Percentiles rank a stretch among this genome's conserved stretches.
Evolutionary conservation across 1,284 basidiomycete genomes (phyloP).

Genomic region (Pseudozyma flocculosa): DNA sequence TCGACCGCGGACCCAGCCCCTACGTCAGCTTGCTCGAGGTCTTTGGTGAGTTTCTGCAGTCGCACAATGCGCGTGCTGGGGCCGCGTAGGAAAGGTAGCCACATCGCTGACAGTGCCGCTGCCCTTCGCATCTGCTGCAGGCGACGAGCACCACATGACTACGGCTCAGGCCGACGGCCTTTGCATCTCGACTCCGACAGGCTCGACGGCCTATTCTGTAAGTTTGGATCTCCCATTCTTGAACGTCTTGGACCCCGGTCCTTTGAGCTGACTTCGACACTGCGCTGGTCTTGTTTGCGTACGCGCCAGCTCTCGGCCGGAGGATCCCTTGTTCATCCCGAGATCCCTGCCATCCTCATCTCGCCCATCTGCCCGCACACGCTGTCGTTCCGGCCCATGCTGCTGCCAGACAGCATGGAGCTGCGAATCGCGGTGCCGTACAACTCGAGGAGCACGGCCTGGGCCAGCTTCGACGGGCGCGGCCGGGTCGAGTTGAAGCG

Average conservation of each 20-base stretch:
- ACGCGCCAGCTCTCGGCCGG: constrained; percentile 87
- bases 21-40: constrained; percentile 94
- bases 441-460: constrained; percentile 95
- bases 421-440: constrained; percentile 96
- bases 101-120: too few relatives aligned
- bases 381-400: constrained; percentile 95
- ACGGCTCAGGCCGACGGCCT: constrained; percentile 98
- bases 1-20: constrained; percentile 95
- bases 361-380: constrained; percentile 99
- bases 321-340: constrained; percentile 94
- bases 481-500: constrained; percentile 79
- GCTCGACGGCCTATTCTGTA: constrained; percentile 83
- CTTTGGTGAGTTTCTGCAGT: constrained; percentile 84
- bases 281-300: constrained; percentile 1
- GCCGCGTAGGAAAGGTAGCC: too few relatives aligned
- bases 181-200: constrained; percentile 93
- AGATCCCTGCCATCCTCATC: constrained; percentile 93
- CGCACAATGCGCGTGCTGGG: too few relatives aligned
- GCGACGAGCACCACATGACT: constrained; percentile 98
- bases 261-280: too few relatives aligned
- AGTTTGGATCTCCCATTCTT: neutral
- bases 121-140: too few relatives aligned
- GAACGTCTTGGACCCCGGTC: too few relatives aligned
- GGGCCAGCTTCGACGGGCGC: constrained; percentile 97
- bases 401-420: constrained; percentile 95